Conservation (phyloP, 2,329 filamentous ascomycete species). For the Ophiostoma sp. region DNA sequence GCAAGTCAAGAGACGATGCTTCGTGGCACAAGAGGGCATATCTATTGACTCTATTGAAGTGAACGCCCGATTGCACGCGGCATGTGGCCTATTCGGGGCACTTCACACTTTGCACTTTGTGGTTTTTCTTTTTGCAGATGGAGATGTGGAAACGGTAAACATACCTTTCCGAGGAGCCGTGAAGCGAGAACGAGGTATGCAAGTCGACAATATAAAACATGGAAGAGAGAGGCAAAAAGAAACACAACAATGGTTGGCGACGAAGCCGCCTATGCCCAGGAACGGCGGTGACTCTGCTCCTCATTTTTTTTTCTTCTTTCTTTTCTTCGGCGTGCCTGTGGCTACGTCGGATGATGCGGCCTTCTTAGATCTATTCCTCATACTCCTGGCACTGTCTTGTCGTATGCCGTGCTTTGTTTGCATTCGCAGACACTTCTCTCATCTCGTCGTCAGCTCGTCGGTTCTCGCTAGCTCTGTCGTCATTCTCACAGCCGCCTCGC, state of each 20-base stretch:
- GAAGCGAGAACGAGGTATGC: background rate
- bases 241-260: background rate
- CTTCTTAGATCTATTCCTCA: background rate
- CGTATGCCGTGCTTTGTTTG: background rate
- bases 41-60: background rate
- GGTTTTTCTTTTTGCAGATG: background rate
- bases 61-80: background rate
- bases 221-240: background rate
- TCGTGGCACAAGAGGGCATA: background rate
- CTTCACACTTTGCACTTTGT: background rate
- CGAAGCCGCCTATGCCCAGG: background rate
- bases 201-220: background rate
- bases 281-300: background rate
- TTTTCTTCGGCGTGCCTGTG: background rate
- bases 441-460: background rate
- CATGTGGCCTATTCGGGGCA: background rate
- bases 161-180: background rate
- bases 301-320: background rate
- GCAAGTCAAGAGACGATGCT: background rate
- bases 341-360: background rate
- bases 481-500: background rate
- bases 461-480: conserved; percentile 8
- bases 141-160: conserved; percentile 3
- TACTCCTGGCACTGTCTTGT: background rate
- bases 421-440: background rate